Evolutionary conservation across 768 basidiomycete genomes (phyloP).

Genomic region (Holtermannia corniformis): DNA sequence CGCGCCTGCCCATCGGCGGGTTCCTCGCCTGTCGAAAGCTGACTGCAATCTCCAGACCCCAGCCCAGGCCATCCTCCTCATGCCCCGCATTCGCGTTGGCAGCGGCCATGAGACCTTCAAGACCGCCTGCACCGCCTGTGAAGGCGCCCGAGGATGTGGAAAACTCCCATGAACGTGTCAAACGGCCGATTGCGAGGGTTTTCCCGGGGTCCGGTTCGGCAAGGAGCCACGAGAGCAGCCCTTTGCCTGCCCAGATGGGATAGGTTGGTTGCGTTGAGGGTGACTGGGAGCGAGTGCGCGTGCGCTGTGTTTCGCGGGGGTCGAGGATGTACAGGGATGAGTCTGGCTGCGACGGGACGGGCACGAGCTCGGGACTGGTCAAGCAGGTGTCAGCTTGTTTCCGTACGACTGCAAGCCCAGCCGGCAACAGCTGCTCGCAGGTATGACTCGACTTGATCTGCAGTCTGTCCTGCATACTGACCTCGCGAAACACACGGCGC

Average conservation of each 20-base stretch:
- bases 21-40: constrained; percentile 12
- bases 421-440: too few species aligned
- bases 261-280: neutral
- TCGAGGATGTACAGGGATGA: neutral
- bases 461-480: neutral
- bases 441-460: too few species aligned
- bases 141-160: neutral
- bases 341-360: neutral
- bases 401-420: too few species aligned
- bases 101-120: constrained; percentile 32
- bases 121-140: constrained; percentile 11
- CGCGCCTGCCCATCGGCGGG: neutral
- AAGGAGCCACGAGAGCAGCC: neutral
- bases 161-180: neutral
- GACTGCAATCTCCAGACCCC: constrained; percentile 32
- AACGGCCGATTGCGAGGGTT: neutral
- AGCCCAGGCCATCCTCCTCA: constrained; percentile 23
- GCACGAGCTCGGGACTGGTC: neutral
- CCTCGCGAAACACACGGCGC: neutral
- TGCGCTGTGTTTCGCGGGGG: neutral
- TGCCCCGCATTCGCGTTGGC: constrained; percentile 4
- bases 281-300: neutral
- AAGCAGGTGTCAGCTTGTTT: too few species aligned
- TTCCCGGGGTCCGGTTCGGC: neutral
- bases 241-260: neutral